These are phyloP conservation scores for Tolypocladium tundrense DNA, from an alignment of 2,329 filamentous ascomycete genomes.

Conservation along the genomic window DNA sequence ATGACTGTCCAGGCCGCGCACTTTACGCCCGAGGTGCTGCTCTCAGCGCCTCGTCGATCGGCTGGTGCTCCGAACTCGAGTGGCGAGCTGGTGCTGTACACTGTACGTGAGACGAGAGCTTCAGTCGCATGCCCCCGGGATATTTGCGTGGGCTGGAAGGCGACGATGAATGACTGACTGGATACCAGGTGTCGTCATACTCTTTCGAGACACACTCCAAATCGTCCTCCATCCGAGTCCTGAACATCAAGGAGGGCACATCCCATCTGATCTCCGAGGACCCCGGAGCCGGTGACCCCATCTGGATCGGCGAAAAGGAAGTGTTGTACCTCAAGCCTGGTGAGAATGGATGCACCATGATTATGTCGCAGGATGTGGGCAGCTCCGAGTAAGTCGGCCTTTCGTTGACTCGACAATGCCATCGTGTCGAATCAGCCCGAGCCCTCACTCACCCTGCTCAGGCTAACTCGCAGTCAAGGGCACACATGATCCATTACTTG, in stretches of 20 bases:
- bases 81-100: conserved; percentile 56
- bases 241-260: conserved; percentile 59
- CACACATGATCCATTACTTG: conserved; percentile 37
- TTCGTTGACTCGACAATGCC: conserved; percentile 1
- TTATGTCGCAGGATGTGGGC: conserved; percentile 29
- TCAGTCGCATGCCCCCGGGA: too few species aligned
- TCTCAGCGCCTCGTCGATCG: conserved; percentile 65
- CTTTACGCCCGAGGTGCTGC: conserved; percentile 67
- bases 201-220: conserved; percentile 68
- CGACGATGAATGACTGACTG: neutral
- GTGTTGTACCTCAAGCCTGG: conserved; percentile 43
- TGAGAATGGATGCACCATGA: conserved; percentile 35
- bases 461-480: conserved; percentile 13
- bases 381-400: conserved; percentile 26
- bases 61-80: conserved; percentile 58
- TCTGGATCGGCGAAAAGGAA: conserved; percentile 64
- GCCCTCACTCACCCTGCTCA: neutral
- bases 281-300: conserved; percentile 55
- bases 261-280: conserved; percentile 58
- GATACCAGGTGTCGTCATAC: conserved; percentile 55
- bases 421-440: neutral
- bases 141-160: neutral
- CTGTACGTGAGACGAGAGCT: conserved; percentile 28
- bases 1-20: conserved; percentile 64
- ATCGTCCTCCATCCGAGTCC: conserved; percentile 55